Evolutionary conservation across 106 monocot species (phyloP).

Genomic region (Posidonia australis): DNA sequence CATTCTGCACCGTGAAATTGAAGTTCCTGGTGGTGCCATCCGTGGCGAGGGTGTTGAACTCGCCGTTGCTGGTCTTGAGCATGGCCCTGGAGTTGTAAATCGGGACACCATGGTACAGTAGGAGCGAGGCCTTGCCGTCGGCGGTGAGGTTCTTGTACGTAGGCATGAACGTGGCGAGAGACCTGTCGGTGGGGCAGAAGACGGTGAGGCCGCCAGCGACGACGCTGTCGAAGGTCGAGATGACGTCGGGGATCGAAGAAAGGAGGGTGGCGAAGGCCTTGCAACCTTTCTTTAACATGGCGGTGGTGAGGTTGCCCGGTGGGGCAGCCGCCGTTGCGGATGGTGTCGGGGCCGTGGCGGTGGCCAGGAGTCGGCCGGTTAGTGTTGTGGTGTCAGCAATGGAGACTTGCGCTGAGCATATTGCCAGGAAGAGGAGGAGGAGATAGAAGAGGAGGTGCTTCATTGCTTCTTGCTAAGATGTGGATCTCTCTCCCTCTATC

Average conservation of each 20-base stretch:
- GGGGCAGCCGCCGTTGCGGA: constrained; percentile 7
- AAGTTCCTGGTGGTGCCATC: constrained; percentile 38
- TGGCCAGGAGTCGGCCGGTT: constrained; percentile 45
- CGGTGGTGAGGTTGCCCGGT: constrained; percentile 17
- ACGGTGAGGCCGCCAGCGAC: constrained; percentile 47
- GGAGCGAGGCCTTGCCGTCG: constrained; percentile 34
- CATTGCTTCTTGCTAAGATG: too few species aligned
- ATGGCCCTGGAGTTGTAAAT: constrained; percentile 44
- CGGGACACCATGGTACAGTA: constrained; percentile 74
- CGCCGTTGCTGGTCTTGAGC: constrained; percentile 55
- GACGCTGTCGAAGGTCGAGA: constrained; percentile 31
- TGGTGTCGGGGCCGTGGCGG: constrained; percentile 49
- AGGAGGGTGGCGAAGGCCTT: constrained; percentile 50
- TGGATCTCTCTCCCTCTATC: constrained; percentile 1
- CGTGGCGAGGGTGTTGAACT: constrained; percentile 66
- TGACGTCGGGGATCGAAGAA: constrained; percentile 21
- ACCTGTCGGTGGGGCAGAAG: constrained; percentile 67
- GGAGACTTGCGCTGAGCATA: neutral
- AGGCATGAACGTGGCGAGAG: constrained; percentile 41
- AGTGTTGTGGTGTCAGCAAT: neutral
- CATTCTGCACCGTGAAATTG: constrained; percentile 56
- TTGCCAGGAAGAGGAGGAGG: neutral
- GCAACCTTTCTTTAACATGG: constrained; percentile 43
- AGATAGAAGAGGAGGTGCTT: neutral
- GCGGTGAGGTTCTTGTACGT: constrained; percentile 70